Conservation (phyloP, 2,329 filamentous ascomycete genomes). For the Pseudogymnoascus pannorum region DNA sequence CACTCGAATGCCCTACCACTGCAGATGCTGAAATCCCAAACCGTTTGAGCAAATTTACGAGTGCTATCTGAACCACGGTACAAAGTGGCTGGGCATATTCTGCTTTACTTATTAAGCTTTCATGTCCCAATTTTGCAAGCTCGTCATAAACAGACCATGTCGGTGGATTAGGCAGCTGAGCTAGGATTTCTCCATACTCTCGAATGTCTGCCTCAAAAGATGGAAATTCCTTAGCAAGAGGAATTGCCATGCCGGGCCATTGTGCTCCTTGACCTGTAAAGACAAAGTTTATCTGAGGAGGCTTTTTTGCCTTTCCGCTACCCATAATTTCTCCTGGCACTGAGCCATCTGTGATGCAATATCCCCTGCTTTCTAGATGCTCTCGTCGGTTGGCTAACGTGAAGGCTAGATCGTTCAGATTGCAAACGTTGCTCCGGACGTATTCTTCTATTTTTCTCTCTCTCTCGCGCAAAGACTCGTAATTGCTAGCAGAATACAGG, state of each 20-base stretch:
- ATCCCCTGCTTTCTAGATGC: constrained; percentile 5
- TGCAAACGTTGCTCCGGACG: not conserved
- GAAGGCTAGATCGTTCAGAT: constrained; percentile 12
- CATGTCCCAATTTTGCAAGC: not conserved
- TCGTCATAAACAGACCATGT: not conserved
- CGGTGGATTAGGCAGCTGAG: not conserved
- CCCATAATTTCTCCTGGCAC: not conserved
- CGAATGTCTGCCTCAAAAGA: not conserved
- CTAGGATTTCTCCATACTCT: not conserved
- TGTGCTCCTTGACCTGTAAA: constrained; percentile 24
- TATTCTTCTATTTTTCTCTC: not conserved
- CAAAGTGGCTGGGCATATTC: constrained; percentile 35
- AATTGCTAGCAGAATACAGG: not conserved
- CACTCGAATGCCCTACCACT: constrained; percentile 40
- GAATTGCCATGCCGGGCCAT: constrained; percentile 19
- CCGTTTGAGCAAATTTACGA: constrained; percentile 37
- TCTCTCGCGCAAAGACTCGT: not conserved
- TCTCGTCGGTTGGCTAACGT: constrained; percentile 10
- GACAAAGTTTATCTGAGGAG: constrained; percentile 2
- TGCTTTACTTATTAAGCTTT: constrained; percentile 38
- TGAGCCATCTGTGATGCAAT: constrained; percentile 9
- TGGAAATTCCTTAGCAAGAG: constrained; percentile 13
- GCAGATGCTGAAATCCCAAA: constrained; percentile 33
- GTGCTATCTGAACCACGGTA: constrained; percentile 40
- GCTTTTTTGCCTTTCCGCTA: not conserved